Percentiles rank a stretch among this genome's conserved stretches.
phyloP scores from a whole-genome alignment of 116 monocot genomes.

The Posidonia oceanica region DNA sequence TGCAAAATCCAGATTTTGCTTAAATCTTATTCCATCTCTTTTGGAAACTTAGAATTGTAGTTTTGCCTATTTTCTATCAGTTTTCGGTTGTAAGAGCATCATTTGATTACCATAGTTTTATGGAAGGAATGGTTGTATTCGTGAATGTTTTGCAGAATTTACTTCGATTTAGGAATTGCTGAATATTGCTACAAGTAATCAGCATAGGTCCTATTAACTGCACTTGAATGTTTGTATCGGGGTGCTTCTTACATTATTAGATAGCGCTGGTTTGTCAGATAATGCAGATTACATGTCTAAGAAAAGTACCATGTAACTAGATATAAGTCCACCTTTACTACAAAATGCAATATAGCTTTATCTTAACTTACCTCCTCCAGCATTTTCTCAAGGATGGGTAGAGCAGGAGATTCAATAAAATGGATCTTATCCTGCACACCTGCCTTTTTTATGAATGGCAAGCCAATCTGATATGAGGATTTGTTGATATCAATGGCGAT shows the following conservation, averaged over 20 bases:
- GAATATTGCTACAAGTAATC: not conserved
- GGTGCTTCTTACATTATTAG: no score
- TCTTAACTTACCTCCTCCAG: conserved; percentile 19
- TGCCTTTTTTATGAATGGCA: conserved; percentile 44
- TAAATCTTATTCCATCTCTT: not conserved
- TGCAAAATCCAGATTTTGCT: not conserved
- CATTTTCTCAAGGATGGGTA: conserved; percentile 36
- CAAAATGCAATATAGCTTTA: no score
- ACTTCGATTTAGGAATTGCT: not conserved
- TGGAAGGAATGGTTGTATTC: no score
- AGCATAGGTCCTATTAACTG: not conserved
- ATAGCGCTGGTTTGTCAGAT: no score
- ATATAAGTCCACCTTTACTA: not conserved
- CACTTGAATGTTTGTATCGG: not conserved
- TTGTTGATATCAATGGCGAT: conserved; percentile 24
- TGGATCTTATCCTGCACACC: conserved; percentile 51
- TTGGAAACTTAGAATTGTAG: no score
- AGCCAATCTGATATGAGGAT: conserved; percentile 24
- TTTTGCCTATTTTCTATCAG: no score
- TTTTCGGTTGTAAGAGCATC: no score
- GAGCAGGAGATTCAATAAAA: conserved; percentile 39
- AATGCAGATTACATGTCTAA: no score
- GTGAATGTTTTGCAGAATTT: not conserved
- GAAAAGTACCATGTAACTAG: not conserved
- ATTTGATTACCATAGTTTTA: no score